Evolutionary conservation across 2,329 filamentous ascomycete species (phyloP).

Genomic region (Ophiocordyceps australis): DNA sequence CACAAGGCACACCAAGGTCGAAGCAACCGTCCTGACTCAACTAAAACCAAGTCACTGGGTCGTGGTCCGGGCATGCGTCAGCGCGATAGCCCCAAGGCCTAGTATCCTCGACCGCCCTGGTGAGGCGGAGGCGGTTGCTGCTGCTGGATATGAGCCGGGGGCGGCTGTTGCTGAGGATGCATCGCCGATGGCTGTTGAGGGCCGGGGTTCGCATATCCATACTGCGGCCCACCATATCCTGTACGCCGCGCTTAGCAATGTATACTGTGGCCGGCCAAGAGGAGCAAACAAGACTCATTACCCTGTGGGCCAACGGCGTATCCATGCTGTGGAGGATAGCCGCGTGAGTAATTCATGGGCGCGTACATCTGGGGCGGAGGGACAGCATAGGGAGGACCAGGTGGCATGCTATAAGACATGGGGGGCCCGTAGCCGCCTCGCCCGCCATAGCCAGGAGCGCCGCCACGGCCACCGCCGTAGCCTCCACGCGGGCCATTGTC

Average conservation of each 20-base stretch:
- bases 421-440: slow-evolving; percentile 26
- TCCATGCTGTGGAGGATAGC: slow-evolving; percentile 16
- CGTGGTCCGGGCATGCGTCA: no score
- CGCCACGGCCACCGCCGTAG: slow-evolving; percentile 16
- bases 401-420: slow-evolving; percentile 15
- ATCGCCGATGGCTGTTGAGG: slow-evolving; percentile 5
- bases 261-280: neutral
- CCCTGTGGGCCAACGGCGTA: slow-evolving; percentile 22
- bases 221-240: slow-evolving; percentile 20
- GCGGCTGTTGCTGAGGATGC: slow-evolving; percentile 4
- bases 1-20: no score
- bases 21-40: no score
- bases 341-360: slow-evolving; percentile 17
- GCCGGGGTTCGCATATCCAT: slow-evolving; percentile 19
- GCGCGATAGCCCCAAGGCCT: no score
- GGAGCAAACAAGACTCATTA: slow-evolving; percentile 6
- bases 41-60: no score
- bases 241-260: slow-evolving; percentile 2
- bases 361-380: slow-evolving; percentile 17
- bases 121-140: slow-evolving; percentile 5
- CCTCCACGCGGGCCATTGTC: slow-evolving; percentile 47
- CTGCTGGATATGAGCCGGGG: no score
- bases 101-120: slow-evolving; percentile 7
- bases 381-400: slow-evolving; percentile 16
- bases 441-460: slow-evolving; percentile 20